Evolutionary conservation across 352 stramenopile genomes (phyloP).

Genomic region (Peronospora destructor): DNA sequence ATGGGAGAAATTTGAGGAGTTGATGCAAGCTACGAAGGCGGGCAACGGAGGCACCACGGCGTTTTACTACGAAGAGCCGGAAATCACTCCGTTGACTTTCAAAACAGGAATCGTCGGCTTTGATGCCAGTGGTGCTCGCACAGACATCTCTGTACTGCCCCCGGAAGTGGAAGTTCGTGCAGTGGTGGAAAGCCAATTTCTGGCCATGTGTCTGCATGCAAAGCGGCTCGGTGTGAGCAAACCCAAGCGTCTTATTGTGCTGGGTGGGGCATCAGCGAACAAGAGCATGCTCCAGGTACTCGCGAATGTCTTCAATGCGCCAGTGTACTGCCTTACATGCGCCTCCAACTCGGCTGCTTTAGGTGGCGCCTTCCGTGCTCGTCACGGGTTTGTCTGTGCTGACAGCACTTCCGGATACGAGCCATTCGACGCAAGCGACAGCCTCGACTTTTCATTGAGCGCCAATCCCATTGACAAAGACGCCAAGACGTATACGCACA

Average conservation of each 20-base stretch:
- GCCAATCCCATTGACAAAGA: slow-evolving; percentile 24
- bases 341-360: slow-evolving; percentile 47
- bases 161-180: slow-evolving; percentile 42
- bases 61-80: slow-evolving; percentile 59
- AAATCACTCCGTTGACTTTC: slow-evolving; percentile 55
- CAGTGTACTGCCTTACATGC: slow-evolving; percentile 39
- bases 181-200: slow-evolving; percentile 60
- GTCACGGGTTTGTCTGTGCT: slow-evolving; percentile 33
- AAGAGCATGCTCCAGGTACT: slow-evolving; percentile 49
- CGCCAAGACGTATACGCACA: slow-evolving; percentile 29
- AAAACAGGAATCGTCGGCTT: slow-evolving; percentile 45
- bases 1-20: slow-evolving; percentile 51
- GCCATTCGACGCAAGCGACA: slow-evolving; percentile 30
- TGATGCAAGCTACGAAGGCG: slow-evolving; percentile 32
- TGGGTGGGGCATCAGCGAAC: slow-evolving; percentile 55
- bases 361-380: slow-evolving; percentile 43
- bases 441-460: slow-evolving; percentile 37
- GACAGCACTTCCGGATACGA: slow-evolving; percentile 20
- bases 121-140: slow-evolving; percentile 18
- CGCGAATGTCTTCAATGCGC: slow-evolving; percentile 50
- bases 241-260: slow-evolving; percentile 50
- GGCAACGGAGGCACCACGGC: slow-evolving; percentile 43
- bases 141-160: slow-evolving; percentile 13
- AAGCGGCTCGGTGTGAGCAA: slow-evolving; percentile 48
- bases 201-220: slow-evolving; percentile 49